A percentile compares a stretch with the other conserved stretches of the same genome.
These are phyloP conservation scores for Alternaria conjuncta DNA, from an alignment of 2,329 filamentous ascomycete genomes.

Conservation along the genomic window DNA sequence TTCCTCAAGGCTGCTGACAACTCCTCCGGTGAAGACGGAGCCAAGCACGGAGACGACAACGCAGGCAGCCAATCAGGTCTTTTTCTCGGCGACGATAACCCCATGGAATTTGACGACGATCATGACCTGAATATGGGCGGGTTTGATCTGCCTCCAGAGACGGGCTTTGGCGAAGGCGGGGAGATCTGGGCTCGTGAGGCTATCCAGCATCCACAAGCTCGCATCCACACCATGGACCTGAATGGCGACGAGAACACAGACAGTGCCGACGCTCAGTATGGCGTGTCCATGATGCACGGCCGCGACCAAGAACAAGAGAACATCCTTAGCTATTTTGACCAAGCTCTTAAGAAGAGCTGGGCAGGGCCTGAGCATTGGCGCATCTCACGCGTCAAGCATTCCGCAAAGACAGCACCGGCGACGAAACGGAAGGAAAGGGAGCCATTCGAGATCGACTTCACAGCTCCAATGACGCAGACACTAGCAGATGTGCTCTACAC, in stretches of 20 bases:
- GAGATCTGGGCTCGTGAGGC: constrained; percentile 95
- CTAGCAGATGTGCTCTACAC: constrained; percentile 81
- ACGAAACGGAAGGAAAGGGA: constrained; percentile 91
- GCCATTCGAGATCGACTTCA: constrained; percentile 92
- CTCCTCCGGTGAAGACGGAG: constrained; percentile 71
- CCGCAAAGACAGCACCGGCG: constrained; percentile 64
- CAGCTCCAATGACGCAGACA: constrained; percentile 72
- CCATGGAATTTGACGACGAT: constrained; percentile 78
- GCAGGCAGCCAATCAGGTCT: constrained; percentile 74
- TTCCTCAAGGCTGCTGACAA: constrained; percentile 90
- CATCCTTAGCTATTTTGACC: constrained; percentile 97
- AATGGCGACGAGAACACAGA: constrained; percentile 61
- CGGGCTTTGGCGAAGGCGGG: constrained; percentile 92
- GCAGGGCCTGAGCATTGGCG: constrained; percentile 98
- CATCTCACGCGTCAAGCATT: constrained; percentile 87
- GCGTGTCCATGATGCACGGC: constrained; percentile 76
- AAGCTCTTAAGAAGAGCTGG: constrained; percentile 97
- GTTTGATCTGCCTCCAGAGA: constrained; percentile 66
- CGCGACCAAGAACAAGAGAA: constrained; percentile 82
- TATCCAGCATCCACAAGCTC: constrained; percentile 83
- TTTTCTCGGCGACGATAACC: constrained; percentile 86
- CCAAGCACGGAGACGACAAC: constrained; percentile 54
- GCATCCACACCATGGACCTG: constrained; percentile 71
- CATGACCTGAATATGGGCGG: constrained; percentile 66
- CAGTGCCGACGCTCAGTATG: constrained; percentile 69